These are phyloP conservation scores for Kodamaea anthophila DNA, from an alignment of 1,139 yeast genomes.

Conservation along the genomic window DNA sequence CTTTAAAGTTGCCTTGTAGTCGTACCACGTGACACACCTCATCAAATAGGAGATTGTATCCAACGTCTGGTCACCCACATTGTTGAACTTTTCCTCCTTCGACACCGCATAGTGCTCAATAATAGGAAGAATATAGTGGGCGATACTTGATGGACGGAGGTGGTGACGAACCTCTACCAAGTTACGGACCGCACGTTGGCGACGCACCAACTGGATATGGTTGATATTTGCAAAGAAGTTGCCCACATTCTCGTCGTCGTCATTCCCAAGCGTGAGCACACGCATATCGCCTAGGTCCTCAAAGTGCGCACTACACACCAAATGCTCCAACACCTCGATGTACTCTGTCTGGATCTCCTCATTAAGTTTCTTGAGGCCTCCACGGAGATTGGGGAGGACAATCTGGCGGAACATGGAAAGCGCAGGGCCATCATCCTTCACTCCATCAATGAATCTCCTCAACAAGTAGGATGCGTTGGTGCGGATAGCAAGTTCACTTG, in stretches of 20 bases:
- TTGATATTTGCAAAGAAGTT: slow-evolving; percentile 75
- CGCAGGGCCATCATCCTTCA: slow-evolving; percentile 30
- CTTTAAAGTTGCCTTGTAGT: slow-evolving; percentile 67
- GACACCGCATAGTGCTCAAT: slow-evolving; percentile 68
- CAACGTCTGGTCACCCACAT: slow-evolving; percentile 69
- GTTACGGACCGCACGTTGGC: slow-evolving; percentile 74
- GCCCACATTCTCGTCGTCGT: slow-evolving; percentile 72
- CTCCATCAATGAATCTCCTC: slow-evolving; percentile 55
- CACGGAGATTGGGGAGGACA: slow-evolving; percentile 59
- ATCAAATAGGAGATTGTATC: slow-evolving; percentile 56
- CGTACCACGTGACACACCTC: slow-evolving; percentile 66
- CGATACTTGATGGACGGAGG: slow-evolving; percentile 53
- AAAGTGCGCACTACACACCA: slow-evolving; percentile 47
- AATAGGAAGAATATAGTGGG: slow-evolving; percentile 80
- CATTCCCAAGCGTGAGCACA: slow-evolving; percentile 36
- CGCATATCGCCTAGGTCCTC: slow-evolving; percentile 63
- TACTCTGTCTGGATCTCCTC: slow-evolving; percentile 71
- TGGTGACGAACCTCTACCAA: slow-evolving; percentile 35
- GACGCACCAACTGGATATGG: slow-evolving; percentile 81
- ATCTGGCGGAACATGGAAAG: slow-evolving; percentile 45
- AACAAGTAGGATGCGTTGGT: slow-evolving; percentile 68
- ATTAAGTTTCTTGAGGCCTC: slow-evolving; percentile 57
- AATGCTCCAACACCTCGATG: slow-evolving; percentile 57
- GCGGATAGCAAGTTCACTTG: slow-evolving; percentile 74
- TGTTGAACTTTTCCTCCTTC: slow-evolving; percentile 58